A percentile compares a stretch with the other conserved stretches of the same genome.
These are phyloP conservation scores for Hirschioporus abietinus DNA, from an alignment of 768 basidiomycete species.

Conservation along the genomic window DNA sequence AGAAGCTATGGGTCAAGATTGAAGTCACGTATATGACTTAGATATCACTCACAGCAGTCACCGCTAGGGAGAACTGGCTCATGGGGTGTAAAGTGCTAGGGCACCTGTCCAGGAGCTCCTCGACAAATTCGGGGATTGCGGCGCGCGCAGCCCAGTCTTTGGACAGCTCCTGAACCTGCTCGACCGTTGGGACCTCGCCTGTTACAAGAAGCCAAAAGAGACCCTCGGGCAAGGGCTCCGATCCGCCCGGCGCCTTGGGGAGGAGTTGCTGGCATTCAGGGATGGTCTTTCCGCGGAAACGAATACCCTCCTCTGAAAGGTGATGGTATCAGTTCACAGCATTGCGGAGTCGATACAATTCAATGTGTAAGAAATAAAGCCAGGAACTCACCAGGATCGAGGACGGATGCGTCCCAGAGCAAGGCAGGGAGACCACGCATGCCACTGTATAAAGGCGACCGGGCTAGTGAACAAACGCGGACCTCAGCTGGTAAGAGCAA, in stretches of 20 bases:
- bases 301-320: conserved; percentile 83
- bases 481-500: not conserved
- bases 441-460: conserved; percentile 42
- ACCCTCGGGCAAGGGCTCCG: conserved; percentile 88
- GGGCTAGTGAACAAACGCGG: conserved; percentile 11
- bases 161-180: conserved; percentile 82
- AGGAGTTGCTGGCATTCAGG: conserved; percentile 83
- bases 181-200: conserved; percentile 88
- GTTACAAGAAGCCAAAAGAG: conserved; percentile 96
- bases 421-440: conserved; percentile 89
- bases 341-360: not conserved
- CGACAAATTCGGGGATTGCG: conserved; percentile 89
- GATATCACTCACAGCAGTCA: conserved; percentile 67
- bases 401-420: conserved; percentile 98
- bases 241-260: conserved; percentile 84
- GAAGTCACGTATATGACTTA: conserved; percentile 6
- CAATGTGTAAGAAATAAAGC: conserved; percentile 1
- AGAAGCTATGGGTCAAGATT: conserved; percentile 2
- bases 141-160: conserved; percentile 95
- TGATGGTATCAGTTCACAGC: conserved; percentile 9
- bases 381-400: conserved; percentile 69
- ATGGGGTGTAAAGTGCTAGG: conserved; percentile 95
- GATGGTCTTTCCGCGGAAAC: conserved; percentile 96
- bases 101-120: conserved; percentile 91
- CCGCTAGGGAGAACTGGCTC: conserved; percentile 96